Evolutionary conservation across 192 early-diverging fungal genomes (phyloP), one percentile per base, ranked within the genome.

Genomic region (Coemansia sp.): DNA sequence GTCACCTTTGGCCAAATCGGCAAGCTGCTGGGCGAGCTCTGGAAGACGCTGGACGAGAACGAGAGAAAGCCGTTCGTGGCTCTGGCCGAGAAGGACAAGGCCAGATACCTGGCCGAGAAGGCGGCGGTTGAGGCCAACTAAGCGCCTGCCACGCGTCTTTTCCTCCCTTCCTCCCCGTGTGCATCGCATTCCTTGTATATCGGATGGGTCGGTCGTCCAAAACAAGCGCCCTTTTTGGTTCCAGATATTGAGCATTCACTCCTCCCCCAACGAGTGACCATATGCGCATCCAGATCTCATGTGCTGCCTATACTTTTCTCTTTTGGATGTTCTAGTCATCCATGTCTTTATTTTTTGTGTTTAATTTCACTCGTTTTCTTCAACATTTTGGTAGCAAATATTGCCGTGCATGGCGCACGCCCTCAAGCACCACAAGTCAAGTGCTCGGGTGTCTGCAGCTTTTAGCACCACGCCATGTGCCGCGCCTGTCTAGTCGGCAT

Each of bases 1-100:
- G n/a, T n/a, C n/a, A n/a, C n/a, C 43, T 89, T 90, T 63, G 86
- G 86, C 57, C 51, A 84, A 21, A 75, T 91, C 44, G 91, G 89
- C 65, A 86, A 85, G 74, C 56, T 88, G 23, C 83, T 93, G 19
- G 91, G 91, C 32, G 81, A 77, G 44, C 77, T 70, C 67, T 93
- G 91, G 91, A 85, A 83, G 64, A 58, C 62, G 25, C 65, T 85
- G 65, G 58, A 44, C 49, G 82, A 79, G 2, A 46, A 51, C 21
- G 83, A 82, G 30, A 89, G 86, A 83, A 57, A 54, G n/a, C 82
- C 83, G 27, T 85, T 78, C 60, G 54, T 69, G n/a, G 68, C 73
- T 47, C 21, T 58, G 60, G 76, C 82, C 44, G 72, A 81, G 46
- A 58, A 61, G 18, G 78, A 67, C 77, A 79, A 82, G 77, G 56